A percentile compares a stretch with the other conserved stretches of the same genome.
phyloP scores from a whole-genome alignment of 75 land plant species.

The Pinus tabuliformis region DNA sequence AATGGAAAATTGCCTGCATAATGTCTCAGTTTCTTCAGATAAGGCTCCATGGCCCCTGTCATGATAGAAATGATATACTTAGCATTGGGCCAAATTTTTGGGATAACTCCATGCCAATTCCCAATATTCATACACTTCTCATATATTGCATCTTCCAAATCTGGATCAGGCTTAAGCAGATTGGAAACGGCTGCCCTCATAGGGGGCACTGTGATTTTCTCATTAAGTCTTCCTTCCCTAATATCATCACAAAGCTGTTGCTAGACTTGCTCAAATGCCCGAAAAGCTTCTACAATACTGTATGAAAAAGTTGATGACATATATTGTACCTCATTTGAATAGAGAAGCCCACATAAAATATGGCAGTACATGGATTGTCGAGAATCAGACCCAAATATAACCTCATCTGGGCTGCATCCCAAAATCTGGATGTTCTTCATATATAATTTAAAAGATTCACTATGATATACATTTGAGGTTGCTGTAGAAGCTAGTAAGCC shows the following conservation, averaged over 20 bases:
- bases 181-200: slow-evolving; percentile 34
- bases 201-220: slow-evolving; percentile 20
- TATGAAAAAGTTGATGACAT: slow-evolving; percentile 58
- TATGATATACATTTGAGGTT: not conserved
- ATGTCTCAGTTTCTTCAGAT: no score
- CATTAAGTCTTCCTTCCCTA: slow-evolving; percentile 28
- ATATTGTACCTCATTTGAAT: slow-evolving; percentile 33
- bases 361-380: slow-evolving; percentile 70
- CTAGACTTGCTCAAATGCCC: slow-evolving; percentile 51
- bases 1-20: no score
- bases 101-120: slow-evolving; percentile 52
- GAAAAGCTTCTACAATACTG: slow-evolving; percentile 55
- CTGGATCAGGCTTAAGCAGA: slow-evolving; percentile 28
- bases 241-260: slow-evolving; percentile 39
- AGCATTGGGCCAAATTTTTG: no score
- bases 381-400: slow-evolving; percentile 53
- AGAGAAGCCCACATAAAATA: slow-evolving; percentile 62
- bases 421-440: slow-evolving; percentile 39
- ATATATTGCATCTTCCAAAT: slow-evolving; percentile 22
- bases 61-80: no score
- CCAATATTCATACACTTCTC: slow-evolving; percentile 25
- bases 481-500: not conserved
- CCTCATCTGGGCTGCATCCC: slow-evolving; percentile 59
- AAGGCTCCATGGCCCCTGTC: no score
- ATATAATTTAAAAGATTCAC: no score